A percentile compares a stretch with the other conserved stretches of the same genome.
Conservation (phyloP, 805 yeast genomes). For the Myxozyma nipponensis region DNA sequence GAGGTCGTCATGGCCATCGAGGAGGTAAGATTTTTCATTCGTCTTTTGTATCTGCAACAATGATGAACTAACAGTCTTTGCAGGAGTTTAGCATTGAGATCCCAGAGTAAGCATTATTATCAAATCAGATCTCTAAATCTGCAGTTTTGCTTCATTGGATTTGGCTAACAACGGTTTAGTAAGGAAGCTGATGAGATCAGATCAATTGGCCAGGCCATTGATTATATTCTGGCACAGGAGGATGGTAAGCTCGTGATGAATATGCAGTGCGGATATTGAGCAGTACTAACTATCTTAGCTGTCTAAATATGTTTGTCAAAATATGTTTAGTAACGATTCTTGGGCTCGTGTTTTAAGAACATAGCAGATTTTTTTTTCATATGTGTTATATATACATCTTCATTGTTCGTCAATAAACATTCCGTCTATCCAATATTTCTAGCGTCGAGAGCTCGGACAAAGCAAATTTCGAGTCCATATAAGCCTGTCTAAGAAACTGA, state of each 20-base stretch:
- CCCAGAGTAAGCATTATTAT: conserved; percentile 52
- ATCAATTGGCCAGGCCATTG: conserved; percentile 89
- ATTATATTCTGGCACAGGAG: conserved; percentile 64
- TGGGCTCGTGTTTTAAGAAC: too few relatives aligned
- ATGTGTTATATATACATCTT: too few relatives aligned
- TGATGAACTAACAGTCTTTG: background rate
- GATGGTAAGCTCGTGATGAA: conserved; percentile 39
- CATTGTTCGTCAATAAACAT: too few relatives aligned
- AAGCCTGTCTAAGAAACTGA: too few relatives aligned
- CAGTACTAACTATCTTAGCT: too few relatives aligned
- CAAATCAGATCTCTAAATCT: background rate
- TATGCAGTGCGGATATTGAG: too few relatives aligned
- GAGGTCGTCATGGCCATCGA: conserved; percentile 95
- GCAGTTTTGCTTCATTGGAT: background rate
- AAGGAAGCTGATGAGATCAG: conserved; percentile 89
- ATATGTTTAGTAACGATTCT: too few relatives aligned
- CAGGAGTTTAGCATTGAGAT: conserved; percentile 68
- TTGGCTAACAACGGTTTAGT: conserved; percentile 29
- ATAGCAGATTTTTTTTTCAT: too few relatives aligned
- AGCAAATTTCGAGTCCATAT: too few relatives aligned
- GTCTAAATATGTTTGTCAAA: too few relatives aligned
- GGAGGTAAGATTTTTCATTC: conserved; percentile 47
- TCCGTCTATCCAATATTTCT: too few relatives aligned
- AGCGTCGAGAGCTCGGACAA: too few relatives aligned
- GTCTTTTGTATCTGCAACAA: background rate